These are phyloP conservation scores for Pythium aquatile DNA, from an alignment of 352 stramenopile species.

Conservation along the genomic window DNA sequence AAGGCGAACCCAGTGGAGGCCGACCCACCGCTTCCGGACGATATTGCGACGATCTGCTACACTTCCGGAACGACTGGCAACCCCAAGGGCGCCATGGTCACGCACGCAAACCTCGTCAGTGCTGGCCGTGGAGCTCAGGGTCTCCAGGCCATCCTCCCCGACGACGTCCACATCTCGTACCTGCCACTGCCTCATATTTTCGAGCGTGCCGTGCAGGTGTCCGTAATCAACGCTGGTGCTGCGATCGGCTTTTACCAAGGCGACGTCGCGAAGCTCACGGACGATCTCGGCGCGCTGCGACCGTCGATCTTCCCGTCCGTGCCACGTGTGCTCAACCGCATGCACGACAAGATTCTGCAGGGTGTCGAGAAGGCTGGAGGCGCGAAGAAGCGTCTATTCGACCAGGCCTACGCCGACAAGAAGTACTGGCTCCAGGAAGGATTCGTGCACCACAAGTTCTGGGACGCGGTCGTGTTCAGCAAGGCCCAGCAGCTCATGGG, in stretches of 20 bases:
- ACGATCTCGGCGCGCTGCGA: constrained; percentile 88
- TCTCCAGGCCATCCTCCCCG: background rate
- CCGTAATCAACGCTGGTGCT: constrained; percentile 82
- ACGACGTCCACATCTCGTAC: constrained; percentile 94
- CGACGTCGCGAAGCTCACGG: constrained; percentile 86
- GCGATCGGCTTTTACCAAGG: constrained; percentile 73
- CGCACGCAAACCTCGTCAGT: constrained; percentile 61
- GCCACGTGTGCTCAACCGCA: constrained; percentile 93
- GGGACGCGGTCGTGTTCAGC: constrained; percentile 92
- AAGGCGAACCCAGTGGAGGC: constrained; percentile 27
- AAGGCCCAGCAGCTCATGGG: constrained; percentile 84
- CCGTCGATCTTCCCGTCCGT: constrained; percentile 92
- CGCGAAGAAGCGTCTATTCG: constrained; percentile 49
- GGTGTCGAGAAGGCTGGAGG: constrained; percentile 37
- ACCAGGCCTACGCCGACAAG: constrained; percentile 41
- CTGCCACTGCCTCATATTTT: constrained; percentile 95
- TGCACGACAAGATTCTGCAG: constrained; percentile 92
- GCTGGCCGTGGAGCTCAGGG: background rate
- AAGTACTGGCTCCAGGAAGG: constrained; percentile 33
- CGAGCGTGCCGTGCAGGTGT: constrained; percentile 86
- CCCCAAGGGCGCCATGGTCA: constrained; percentile 93
- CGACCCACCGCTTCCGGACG: constrained; percentile 38
- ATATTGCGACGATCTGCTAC: constrained; percentile 91
- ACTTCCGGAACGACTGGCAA: constrained; percentile 95
- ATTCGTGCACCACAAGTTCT: constrained; percentile 61